Base-by-base conservation (phyloP, 2,329 filamentous ascomycete species). In the Orbilia oligospora region DNA sequence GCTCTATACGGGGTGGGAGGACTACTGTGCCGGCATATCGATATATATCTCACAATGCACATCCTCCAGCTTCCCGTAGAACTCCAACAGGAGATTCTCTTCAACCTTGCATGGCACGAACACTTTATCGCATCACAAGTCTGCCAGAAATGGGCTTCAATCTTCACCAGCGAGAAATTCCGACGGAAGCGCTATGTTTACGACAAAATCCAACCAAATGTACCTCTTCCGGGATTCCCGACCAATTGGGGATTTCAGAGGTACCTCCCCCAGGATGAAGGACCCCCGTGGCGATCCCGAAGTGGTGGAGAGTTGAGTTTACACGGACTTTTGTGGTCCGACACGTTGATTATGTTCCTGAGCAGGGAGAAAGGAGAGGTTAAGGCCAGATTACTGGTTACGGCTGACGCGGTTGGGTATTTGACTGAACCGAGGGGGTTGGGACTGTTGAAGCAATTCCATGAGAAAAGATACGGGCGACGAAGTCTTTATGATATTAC, bases 171-270 rank as follows among this genome's bases (percentile, higher is more conserved):
- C 3, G 51, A 51, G n/a, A 44, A 12, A 12, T 73, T 73, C 61
- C 61, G 63, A 14, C 61, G 70, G n/a, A 66, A 73, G 41, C 70
- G 63, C 41, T 61, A 73, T 38, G 38, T 73, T 20, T 73, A 73
- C 63, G 70, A 73, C 41, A 67, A 61, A 18, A 73, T 67, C 22
- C 12, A 67, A 6, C 51, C 70, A 0, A 44, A 49, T 20, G 6
- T 16, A n/a, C 41, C 49, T 12, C 38, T 18, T 30, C 5, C 33
- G 4, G 9, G 24, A 27, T 46, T 12, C 9, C 33, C 20, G n/a
- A 38, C 56, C 41, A 20, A 44, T 41, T 73, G 70, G 70, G 41
- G 51, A 0, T 36, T 73, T 4, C 36, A 51, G 20, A 61, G 70
- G 5, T 73, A 73, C 22, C 51, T 61, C 10, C 70, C 70, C n/a